phyloP scores from a whole-genome alignment of 1,139 yeast genomes.

The Debaryomyces singareniensis region DNA sequence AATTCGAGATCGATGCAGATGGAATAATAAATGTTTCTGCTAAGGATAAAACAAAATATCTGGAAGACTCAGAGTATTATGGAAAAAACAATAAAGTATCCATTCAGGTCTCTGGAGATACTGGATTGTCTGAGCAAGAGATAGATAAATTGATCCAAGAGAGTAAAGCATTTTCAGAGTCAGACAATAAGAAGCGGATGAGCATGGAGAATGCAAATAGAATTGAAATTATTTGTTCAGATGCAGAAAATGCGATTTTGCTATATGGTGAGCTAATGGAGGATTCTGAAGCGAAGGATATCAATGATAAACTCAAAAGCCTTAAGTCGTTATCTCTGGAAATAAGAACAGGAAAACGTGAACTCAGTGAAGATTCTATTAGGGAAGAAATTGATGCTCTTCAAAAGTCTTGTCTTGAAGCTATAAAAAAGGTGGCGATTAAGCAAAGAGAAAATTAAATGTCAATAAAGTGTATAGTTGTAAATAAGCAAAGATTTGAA shows the following conservation, averaged over 20 bases:
- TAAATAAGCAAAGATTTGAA: not conserved
- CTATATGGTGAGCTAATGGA: constrained; percentile 40
- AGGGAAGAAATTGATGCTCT: constrained; percentile 43
- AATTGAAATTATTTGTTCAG: constrained; percentile 51
- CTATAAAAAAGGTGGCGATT: constrained; percentile 48
- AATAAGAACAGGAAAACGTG: constrained; percentile 27
- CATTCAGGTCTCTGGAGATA: constrained; percentile 64
- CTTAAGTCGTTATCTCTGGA: constrained; percentile 42
- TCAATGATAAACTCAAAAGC: constrained; percentile 22
- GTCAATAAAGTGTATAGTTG: constrained; percentile 1
- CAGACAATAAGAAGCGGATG: constrained; percentile 36
- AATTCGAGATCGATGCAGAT: constrained; percentile 75
- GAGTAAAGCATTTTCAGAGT: constrained; percentile 33
- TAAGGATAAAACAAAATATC: constrained; percentile 12
- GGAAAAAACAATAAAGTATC: constrained; percentile 39
- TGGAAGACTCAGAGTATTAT: constrained; percentile 17
- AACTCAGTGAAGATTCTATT: constrained; percentile 30
- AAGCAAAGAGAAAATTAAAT: constrained; percentile 21
- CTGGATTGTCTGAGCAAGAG: constrained; percentile 63
- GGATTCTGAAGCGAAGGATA: constrained; percentile 26
- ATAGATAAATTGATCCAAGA: constrained; percentile 51
- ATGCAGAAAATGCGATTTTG: constrained; percentile 45
- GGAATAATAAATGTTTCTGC: constrained; percentile 77
- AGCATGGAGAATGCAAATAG: constrained; percentile 44
- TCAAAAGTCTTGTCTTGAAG: constrained; percentile 44